A percentile compares a stretch with the other conserved stretches of the same genome.
Evolutionary conservation across 495 filamentous ascomycete genomes (phyloP).

Genomic region (Daldinia loculata): DNA sequence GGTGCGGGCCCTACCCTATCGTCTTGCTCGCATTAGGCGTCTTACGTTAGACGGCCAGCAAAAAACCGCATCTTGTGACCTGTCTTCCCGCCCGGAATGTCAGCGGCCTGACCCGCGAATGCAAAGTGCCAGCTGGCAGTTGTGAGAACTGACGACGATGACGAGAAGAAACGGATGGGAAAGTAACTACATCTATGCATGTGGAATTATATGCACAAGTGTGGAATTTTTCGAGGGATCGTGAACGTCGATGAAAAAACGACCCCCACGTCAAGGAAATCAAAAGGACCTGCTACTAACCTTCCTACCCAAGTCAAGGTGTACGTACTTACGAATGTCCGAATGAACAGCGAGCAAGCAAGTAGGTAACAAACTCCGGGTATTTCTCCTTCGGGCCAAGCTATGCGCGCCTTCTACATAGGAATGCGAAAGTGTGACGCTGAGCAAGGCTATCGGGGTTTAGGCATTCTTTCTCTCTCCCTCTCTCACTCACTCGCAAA

Average conservation of each 20-base stretch:
- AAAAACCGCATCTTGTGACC: slow-evolving; percentile 34
- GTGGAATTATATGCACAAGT: slow-evolving; percentile 1
- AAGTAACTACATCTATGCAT: background rate
- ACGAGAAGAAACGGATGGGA: background rate
- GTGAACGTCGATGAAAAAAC: background rate
- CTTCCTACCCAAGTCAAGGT: background rate
- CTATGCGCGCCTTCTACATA: background rate
- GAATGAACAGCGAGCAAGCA: background rate
- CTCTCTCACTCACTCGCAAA: background rate
- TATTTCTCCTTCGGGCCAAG: slow-evolving; percentile 4
- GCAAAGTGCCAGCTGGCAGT: slow-evolving; percentile 36
- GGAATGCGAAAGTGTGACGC: slow-evolving; percentile 16
- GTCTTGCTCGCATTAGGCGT: slow-evolving; percentile 31
- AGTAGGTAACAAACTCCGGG: background rate
- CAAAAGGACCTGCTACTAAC: background rate
- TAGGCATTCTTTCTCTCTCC: slow-evolving; percentile 9
- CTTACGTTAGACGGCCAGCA: slow-evolving; percentile 40
- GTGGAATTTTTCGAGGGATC: background rate
- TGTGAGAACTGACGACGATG: slow-evolving; percentile 23
- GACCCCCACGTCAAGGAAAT: slow-evolving; percentile 1
- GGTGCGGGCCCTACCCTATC: slow-evolving; percentile 23
- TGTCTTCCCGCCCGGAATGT: slow-evolving; percentile 32
- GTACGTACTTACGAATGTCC: background rate
- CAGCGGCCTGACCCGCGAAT: slow-evolving; percentile 41
- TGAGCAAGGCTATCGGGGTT: slow-evolving; percentile 17